A percentile compares a stretch with the other conserved stretches of the same genome.
Evolutionary conservation across 805 yeast genomes (phyloP).

Genomic region (Komagataella ulmi): DNA sequence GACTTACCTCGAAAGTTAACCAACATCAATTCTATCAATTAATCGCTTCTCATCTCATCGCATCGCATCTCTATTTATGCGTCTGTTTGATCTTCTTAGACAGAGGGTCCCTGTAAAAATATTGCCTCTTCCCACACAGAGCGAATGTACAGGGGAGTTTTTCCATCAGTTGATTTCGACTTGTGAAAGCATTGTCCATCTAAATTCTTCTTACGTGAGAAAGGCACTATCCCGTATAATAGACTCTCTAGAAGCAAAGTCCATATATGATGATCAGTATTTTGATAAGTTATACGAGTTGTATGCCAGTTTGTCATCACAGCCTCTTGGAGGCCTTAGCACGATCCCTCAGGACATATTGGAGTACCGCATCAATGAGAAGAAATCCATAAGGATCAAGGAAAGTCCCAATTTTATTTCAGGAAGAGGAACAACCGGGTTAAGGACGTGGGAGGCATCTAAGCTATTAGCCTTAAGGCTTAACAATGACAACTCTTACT

Average conservation of each 20-base stretch:
- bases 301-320: background rate
- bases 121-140: background rate
- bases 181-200: background rate
- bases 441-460: slow-evolving; percentile 92
- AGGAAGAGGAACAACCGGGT: slow-evolving; percentile 77
- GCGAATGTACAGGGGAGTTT: background rate
- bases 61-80: background rate
- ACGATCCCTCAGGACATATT: slow-evolving; percentile 2
- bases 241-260: background rate
- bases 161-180: background rate
- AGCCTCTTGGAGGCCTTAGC: background rate
- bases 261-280: background rate
- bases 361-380: background rate
- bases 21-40: background rate
- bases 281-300: slow-evolving; percentile 1
- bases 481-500: background rate
- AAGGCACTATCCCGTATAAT: background rate
- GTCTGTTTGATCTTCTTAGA: background rate
- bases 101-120: background rate
- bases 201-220: background rate
- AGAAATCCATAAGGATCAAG: slow-evolving; percentile 19
- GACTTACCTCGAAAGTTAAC: background rate
- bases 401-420: slow-evolving; percentile 57
- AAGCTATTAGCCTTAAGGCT: slow-evolving; percentile 31
- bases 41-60: background rate